Conservation (phyloP, 225 moss, liverwort and hornwort species). For the Marchantia polymorpha region DNA sequence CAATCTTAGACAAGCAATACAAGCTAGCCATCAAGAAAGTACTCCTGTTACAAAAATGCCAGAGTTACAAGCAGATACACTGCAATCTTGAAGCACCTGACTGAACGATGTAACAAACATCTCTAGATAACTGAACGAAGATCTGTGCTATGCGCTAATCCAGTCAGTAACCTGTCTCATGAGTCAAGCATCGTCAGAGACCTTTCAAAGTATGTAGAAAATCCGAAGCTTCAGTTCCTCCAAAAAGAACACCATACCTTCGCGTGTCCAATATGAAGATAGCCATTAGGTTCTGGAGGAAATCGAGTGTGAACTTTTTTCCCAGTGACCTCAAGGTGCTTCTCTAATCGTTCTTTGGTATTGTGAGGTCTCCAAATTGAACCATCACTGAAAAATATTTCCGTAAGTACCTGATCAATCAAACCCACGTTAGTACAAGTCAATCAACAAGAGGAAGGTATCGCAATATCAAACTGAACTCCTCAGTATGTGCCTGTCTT, state of each 20-base stretch:
- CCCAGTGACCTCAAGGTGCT: slow-evolving; percentile 71
- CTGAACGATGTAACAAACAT: neutral
- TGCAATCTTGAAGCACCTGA: neutral
- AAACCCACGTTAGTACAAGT: slow-evolving; percentile 17
- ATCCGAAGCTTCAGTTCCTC: neutral
- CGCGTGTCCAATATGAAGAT: slow-evolving; percentile 96
- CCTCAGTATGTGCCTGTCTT: no score
- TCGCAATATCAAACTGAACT: neutral
- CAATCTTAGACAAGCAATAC: neutral
- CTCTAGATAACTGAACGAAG: neutral
- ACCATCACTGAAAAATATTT: slow-evolving; percentile 86
- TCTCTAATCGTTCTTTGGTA: slow-evolving; percentile 65
- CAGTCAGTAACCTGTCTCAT: neutral
- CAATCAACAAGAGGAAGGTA: neutral
- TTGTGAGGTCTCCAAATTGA: slow-evolving; percentile 79
- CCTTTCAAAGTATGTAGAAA: neutral
- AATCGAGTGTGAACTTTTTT: slow-evolving; percentile 77
- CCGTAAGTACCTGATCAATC: slow-evolving; percentile 74
- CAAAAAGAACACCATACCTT: slow-evolving; percentile 49
- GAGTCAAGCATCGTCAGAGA: neutral
- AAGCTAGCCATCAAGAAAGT: neutral
- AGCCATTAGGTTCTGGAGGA: slow-evolving; percentile 97
- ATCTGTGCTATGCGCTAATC: neutral
- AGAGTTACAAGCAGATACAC: neutral
- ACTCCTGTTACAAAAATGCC: no score